Base-by-base conservation (phyloP, 2,329 filamentous ascomycete species). In the Pezicula rhizophila region DNA sequence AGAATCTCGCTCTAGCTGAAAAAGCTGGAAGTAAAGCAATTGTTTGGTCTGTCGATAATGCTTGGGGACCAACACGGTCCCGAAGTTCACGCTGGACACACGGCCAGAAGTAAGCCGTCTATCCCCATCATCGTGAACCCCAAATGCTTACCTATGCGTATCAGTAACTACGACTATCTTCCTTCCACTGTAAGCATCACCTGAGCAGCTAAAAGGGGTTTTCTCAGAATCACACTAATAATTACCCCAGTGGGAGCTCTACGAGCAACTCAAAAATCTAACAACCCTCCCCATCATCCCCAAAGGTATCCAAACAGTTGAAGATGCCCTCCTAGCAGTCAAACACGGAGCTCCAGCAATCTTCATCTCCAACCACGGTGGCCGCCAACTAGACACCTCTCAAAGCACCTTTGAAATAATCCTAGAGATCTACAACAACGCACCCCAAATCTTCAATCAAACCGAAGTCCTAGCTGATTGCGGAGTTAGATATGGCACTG, bases 391-490 rank as follows among this genome's bases (percentile, higher is more conserved):
- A 2, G 79, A 83, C 55, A 79, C 78, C 0, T 42, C 40, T 15
- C 40, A 42, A 15, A 42, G 40, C 18, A 78, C 73, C 57, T 60
- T 82, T 42, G 79, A 82, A 58, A 77, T 76, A 2, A 57, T 82
- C 52, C 76, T 81, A 65, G 74, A 72, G 47, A 81, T 82, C 49
- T 73, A 71, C 2, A 66, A 54, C 55, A 65, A 57, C 17, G 45
- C 44, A 11, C 52, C 50, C 11, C 38, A 52, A 37, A 38, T 47
- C 12, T 44, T 44, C 12, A 45, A 46, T 14, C 37, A 49, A 28
- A 42, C 42, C 23, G 71, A 76, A 56, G 70, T 82, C 54, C 80
- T 80, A 70, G 83, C 73, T 60, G 79, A 83, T 62, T 79, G 74
- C 2, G 79, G 79, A 3, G 66, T 82, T 1, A 68, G 78, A 1